Evolutionary conservation across 306 rosid genomes (phyloP).

Genomic region (Ormosia emarginata): DNA sequence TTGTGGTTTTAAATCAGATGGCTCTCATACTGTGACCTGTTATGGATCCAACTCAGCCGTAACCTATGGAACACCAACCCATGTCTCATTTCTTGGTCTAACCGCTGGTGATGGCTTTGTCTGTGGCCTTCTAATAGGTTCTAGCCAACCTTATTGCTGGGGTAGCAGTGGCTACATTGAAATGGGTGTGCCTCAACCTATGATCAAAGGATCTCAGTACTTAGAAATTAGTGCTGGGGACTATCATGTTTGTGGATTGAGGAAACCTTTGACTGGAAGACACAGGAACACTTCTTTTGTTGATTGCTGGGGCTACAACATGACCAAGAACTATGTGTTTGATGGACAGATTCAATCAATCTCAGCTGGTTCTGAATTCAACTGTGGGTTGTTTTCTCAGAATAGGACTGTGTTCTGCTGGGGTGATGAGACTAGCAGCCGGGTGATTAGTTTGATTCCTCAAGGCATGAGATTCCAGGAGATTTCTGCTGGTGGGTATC

Average conservation of each 20-base stretch:
- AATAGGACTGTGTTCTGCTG: conserved; percentile 84
- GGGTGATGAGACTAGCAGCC: conserved; percentile 81
- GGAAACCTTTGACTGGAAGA: conserved; percentile 61
- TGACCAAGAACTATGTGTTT: conserved; percentile 71
- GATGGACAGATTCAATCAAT: conserved; percentile 76
- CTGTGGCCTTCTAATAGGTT: conserved; percentile 79
- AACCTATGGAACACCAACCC: conserved; percentile 69
- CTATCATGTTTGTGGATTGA: conserved; percentile 78
- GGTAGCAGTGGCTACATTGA: conserved; percentile 68
- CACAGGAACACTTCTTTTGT: conserved; percentile 58
- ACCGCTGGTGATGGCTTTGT: conserved; percentile 89
- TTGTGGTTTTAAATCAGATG: conserved; percentile 83
- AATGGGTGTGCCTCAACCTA: conserved; percentile 92
- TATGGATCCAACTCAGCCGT: conserved; percentile 81
- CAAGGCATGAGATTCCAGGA: conserved; percentile 55
- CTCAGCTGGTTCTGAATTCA: conserved; percentile 85
- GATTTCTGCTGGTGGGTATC: conserved; percentile 80
- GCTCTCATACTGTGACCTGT: conserved; percentile 79
- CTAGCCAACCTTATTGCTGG: conserved; percentile 93
- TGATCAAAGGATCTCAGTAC: conserved; percentile 61
- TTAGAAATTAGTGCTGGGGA: conserved; percentile 92
- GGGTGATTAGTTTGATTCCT: conserved; percentile 58
- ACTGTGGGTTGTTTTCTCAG: conserved; percentile 80
- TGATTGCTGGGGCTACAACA: conserved; percentile 97
- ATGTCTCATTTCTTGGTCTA: conserved; percentile 65